Percentiles rank a stretch among this genome's conserved stretches.
Conservation (phyloP, 192 early-diverging fungal species). For the Coemansia sp. region DNA sequence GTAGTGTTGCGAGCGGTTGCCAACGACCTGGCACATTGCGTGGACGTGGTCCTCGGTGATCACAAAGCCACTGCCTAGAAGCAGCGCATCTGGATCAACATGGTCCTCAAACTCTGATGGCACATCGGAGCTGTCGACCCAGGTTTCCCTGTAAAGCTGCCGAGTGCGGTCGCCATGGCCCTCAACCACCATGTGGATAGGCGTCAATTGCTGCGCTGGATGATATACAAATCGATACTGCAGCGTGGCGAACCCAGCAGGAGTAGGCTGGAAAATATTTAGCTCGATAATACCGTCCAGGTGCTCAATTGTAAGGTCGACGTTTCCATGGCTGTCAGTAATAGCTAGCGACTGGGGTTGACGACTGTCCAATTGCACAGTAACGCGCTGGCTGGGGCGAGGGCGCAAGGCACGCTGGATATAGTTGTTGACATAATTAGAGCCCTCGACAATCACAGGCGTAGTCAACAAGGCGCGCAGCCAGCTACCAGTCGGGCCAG, state of each 20-base stretch:
- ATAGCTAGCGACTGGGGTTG: not conserved
- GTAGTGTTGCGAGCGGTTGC: slow-evolving; percentile 64
- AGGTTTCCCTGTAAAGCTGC: not conserved
- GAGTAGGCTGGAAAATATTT: slow-evolving; percentile 48
- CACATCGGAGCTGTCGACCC: slow-evolving; percentile 14
- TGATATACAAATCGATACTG: slow-evolving; percentile 13
- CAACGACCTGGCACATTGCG: slow-evolving; percentile 68
- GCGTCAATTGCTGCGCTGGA: slow-evolving; percentile 7
- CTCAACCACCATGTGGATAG: slow-evolving; percentile 12
- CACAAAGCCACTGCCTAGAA: not conserved
- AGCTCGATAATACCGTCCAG: slow-evolving; percentile 60
- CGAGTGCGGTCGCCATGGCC: not conserved
- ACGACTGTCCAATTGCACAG: not conserved
- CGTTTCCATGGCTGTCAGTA: slow-evolving; percentile 56
- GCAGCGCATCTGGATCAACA: not conserved
- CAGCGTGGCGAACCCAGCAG: slow-evolving; percentile 31
- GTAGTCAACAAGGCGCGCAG: slow-evolving; percentile 76
- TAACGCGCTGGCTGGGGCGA: slow-evolving; percentile 54
- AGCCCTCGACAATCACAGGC: slow-evolving; percentile 71
- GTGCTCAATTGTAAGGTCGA: slow-evolving; percentile 78
- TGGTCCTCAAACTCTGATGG: slow-evolving; percentile 8
- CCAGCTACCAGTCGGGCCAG: slow-evolving; percentile 71
- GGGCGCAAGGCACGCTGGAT: slow-evolving; percentile 61
- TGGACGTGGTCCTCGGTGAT: slow-evolving; percentile 78
- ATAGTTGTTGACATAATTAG: slow-evolving; percentile 61